A percentile compares a stretch with the other conserved stretches of the same genome.
Conservation (phyloP, 192 early-diverging fungal genomes). For the Spinellus fusiger region DNA sequence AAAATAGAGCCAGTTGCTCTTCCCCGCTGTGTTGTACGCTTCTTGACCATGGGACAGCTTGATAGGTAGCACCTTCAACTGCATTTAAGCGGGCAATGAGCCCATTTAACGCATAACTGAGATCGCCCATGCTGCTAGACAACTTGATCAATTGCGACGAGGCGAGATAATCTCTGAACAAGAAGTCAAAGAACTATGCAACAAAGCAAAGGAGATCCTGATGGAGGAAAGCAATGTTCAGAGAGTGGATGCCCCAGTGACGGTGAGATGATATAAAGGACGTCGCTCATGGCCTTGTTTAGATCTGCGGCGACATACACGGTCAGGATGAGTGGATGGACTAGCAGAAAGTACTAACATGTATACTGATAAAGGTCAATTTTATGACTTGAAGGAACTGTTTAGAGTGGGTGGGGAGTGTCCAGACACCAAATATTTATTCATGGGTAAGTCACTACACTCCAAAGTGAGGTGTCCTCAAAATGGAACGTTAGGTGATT, state of each 20-base stretch:
- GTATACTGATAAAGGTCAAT: slow-evolving; percentile 50
- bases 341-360: neutral
- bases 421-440: slow-evolving; percentile 96
- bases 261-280: slow-evolving; percentile 41
- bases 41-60: slow-evolving; percentile 11
- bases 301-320: slow-evolving; percentile 94
- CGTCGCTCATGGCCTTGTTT: neutral
- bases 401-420: slow-evolving; percentile 91
- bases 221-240: slow-evolving; percentile 97
- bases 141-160: slow-evolving; percentile 82
- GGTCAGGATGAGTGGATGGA: slow-evolving; percentile 38
- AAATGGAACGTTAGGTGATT: slow-evolving; percentile 70
- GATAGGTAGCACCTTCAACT: slow-evolving; percentile 5
- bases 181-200: slow-evolving; percentile 91
- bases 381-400: slow-evolving; percentile 92
- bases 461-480: too few relatives aligned
- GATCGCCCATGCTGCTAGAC: slow-evolving; percentile 28
- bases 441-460: slow-evolving; percentile 67
- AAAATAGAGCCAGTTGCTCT: neutral
- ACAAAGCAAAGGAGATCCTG: slow-evolving; percentile 91
- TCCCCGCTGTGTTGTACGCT: neutral
- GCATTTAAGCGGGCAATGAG: too few relatives aligned
- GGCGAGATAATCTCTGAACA: slow-evolving; percentile 91
- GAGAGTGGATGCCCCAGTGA: slow-evolving; percentile 92
- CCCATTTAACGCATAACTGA: neutral